phyloP scores from a whole-genome alignment of 208 protist species.

The Pavlovales sp. region DNA sequence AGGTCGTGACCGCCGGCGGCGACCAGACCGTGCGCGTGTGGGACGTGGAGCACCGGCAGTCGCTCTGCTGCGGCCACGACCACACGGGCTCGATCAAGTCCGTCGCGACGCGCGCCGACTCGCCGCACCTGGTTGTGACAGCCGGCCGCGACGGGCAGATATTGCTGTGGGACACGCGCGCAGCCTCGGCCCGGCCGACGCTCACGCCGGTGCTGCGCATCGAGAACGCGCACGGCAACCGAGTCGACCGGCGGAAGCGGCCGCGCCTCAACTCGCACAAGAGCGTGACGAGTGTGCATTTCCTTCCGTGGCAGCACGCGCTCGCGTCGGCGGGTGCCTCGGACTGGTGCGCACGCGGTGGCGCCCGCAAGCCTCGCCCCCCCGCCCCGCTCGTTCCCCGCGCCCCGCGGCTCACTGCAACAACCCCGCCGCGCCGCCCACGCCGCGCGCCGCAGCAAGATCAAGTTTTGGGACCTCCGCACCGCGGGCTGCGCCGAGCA shows the following conservation, averaged over 20 bases:
- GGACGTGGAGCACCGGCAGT: slow-evolving; percentile 21
- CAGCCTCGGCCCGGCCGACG: too few relatives aligned
- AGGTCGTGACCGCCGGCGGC: slow-evolving; percentile 45
- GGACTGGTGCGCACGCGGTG: slow-evolving; percentile 3
- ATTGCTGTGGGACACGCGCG: slow-evolving; percentile 32
- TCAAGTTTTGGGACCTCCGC: slow-evolving; percentile 50
- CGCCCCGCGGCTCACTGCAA: too few relatives aligned
- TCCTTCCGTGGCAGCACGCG: slow-evolving; percentile 2
- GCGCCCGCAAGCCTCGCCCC: too few relatives aligned
- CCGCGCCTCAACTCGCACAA: background rate
- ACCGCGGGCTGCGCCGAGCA: background rate
- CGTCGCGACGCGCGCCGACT: background rate
- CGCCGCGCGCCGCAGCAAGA: background rate
- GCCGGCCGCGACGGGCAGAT: slow-evolving; percentile 37
- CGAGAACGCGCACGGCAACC: background rate
- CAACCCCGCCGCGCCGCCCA: too few relatives aligned
- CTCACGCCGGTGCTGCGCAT: background rate
- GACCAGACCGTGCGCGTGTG: slow-evolving; percentile 42
- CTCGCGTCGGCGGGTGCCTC: slow-evolving; percentile 36
- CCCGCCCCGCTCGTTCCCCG: too few relatives aligned
- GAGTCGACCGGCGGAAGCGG: too few relatives aligned
- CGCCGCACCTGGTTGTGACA: background rate
- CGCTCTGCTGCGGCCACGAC: background rate
- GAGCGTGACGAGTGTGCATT: slow-evolving; percentile 38
- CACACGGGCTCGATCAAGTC: slow-evolving; percentile 46